These are phyloP conservation scores for Kitagawia praeruptora DNA, from an alignment of 129 eudicot species.

Conservation along the genomic window DNA sequence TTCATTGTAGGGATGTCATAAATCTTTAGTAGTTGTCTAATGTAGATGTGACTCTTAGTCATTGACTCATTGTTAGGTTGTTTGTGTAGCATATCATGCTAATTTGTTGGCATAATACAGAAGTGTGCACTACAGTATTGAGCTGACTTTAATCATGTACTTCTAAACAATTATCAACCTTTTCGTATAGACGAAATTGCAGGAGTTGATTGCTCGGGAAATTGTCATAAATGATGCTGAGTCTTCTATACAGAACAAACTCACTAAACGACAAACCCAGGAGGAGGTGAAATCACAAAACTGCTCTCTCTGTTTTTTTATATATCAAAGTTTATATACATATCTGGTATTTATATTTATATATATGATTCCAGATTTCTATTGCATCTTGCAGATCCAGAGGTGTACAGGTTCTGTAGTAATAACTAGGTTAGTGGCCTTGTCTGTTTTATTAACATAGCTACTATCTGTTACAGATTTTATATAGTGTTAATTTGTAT, in stretches of 20 bases:
- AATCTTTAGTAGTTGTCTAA: too few species aligned
- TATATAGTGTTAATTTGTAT: conserved; percentile 8
- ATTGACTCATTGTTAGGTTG: too few species aligned
- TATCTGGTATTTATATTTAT: background rate
- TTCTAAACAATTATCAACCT: background rate
- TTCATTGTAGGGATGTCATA: too few species aligned
- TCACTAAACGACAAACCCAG: conserved; percentile 89
- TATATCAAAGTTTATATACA: background rate
- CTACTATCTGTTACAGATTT: background rate
- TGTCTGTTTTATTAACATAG: conserved; percentile 4
- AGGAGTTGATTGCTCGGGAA: conserved; percentile 87
- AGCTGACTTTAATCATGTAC: background rate
- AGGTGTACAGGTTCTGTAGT: conserved; percentile 83
- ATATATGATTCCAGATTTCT: conserved; percentile 1
- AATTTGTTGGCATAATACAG: background rate
- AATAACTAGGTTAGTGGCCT: conserved; percentile 65
- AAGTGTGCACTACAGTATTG: background rate
- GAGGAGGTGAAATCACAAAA: conserved; percentile 54
- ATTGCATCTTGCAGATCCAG: conserved; percentile 77
- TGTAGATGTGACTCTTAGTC: too few species aligned
- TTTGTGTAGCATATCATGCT: too few species aligned
- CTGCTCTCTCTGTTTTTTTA: background rate
- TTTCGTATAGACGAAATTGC: conserved; percentile 63
- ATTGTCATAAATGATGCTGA: conserved; percentile 97
- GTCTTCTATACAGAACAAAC: conserved; percentile 74